Conservation (phyloP, 164 flowering plant genomes). For the Piper betle region DNA sequence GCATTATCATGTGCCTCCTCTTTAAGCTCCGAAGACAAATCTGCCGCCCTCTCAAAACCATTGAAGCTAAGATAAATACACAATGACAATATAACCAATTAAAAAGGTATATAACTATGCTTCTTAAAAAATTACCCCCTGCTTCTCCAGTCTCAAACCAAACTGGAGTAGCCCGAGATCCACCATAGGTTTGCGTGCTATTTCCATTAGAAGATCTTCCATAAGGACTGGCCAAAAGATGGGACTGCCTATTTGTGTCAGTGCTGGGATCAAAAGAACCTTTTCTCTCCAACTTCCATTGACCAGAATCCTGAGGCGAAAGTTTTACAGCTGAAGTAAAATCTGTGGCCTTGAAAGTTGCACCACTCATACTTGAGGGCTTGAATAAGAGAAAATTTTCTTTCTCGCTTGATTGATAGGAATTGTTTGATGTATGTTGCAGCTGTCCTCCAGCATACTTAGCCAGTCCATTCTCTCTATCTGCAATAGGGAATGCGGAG, state of each 20-base stretch:
- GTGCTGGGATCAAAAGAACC: slow-evolving; percentile 40
- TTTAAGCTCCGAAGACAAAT: slow-evolving; percentile 75
- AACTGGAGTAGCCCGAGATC: slow-evolving; percentile 55
- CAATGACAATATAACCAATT: slow-evolving; percentile 7
- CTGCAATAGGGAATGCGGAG: slow-evolving; percentile 57
- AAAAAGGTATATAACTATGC: not conserved
- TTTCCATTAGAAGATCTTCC: slow-evolving; percentile 45
- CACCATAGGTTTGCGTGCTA: slow-evolving; percentile 45
- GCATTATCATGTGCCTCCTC: slow-evolving; percentile 97
- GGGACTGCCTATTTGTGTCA: slow-evolving; percentile 84
- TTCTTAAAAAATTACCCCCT: slow-evolving; percentile 49
- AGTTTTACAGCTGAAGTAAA: slow-evolving; percentile 92
- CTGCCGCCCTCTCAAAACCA: slow-evolving; percentile 66
- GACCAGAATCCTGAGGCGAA: slow-evolving; percentile 66
- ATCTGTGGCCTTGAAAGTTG: slow-evolving; percentile 54
- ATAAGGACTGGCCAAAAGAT: slow-evolving; percentile 37
- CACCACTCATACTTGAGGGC: slow-evolving; percentile 34
- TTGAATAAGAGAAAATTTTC: slow-evolving; percentile 54
- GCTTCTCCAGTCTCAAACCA: slow-evolving; percentile 99
- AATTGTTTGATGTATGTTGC: slow-evolving; percentile 29
- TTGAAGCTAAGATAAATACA: slow-evolving; percentile 14
- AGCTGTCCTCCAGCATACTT: slow-evolving; percentile 47
- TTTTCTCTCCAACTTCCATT: slow-evolving; percentile 73
- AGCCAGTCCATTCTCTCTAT: slow-evolving; percentile 32
- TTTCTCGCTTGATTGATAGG: slow-evolving; percentile 46